These are phyloP conservation scores for Xylariaceae sp. DNA, from an alignment of 2,329 filamentous ascomycete genomes.

Conservation along the genomic window DNA sequence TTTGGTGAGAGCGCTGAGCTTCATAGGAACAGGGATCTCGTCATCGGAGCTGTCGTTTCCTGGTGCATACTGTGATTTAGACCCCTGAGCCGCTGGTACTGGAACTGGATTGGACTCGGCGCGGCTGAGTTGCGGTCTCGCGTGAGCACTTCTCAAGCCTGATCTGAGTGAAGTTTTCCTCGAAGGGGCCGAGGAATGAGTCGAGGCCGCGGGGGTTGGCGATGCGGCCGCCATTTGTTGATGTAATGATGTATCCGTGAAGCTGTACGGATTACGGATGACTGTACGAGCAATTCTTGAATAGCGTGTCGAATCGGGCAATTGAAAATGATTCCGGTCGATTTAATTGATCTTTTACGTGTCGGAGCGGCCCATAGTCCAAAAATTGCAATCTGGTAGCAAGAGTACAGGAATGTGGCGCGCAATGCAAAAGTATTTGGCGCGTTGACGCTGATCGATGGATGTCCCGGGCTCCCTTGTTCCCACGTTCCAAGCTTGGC, in stretches of 20 bases:
- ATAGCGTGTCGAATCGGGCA: conserved; percentile 30
- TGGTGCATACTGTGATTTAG: conserved; percentile 47
- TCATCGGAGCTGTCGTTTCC: conserved; percentile 90
- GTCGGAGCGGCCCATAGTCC: conserved; percentile 44
- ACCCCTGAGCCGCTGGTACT: conserved; percentile 33
- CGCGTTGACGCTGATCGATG: conserved; percentile 27
- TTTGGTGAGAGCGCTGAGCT: conserved; percentile 90
- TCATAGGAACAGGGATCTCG: conserved; percentile 88
- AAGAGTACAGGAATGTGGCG: conserved; percentile 42
- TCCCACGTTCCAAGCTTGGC: conserved; percentile 28
- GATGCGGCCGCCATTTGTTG: conserved; percentile 33
- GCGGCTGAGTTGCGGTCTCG: conserved; percentile 49
- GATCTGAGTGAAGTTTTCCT: conserved; percentile 61
- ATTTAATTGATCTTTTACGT: conserved; percentile 44
- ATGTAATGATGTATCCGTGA: conserved; percentile 13
- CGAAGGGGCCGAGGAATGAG: conserved; percentile 48
- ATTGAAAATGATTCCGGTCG: conserved; percentile 33
- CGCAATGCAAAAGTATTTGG: conserved; percentile 36
- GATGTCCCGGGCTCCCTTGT: conserved; percentile 16
- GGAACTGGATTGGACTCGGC: conserved; percentile 49
- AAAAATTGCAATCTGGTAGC: conserved; percentile 37
- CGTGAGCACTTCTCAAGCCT: conserved; percentile 53
- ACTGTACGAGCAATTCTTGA: conserved; percentile 9
- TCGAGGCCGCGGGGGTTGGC: conserved; percentile 53
- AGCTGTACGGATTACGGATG: too few relatives aligned